These are phyloP conservation scores for Fusarium ambrosium DNA, from an alignment of 2,329 filamentous ascomycete genomes.

Conservation along the genomic window DNA sequence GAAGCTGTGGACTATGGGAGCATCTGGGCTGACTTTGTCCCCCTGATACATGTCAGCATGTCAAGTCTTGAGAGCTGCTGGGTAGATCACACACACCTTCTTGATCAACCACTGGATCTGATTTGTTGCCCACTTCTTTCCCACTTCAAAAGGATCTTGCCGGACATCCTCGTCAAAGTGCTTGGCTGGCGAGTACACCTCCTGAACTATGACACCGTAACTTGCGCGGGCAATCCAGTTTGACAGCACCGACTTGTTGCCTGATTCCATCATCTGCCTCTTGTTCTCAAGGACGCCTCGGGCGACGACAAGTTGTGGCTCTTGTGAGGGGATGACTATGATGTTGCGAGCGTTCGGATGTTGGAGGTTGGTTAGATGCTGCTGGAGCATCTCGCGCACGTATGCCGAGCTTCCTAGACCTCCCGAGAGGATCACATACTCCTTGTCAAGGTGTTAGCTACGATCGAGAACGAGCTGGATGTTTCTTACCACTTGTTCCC, in stretches of 20 bases:
- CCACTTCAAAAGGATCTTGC: slow-evolving; percentile 29
- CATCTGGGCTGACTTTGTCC: slow-evolving; percentile 54
- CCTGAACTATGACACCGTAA: slow-evolving; percentile 39
- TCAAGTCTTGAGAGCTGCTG: no score
- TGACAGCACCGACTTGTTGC: slow-evolving; percentile 25
- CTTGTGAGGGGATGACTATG: slow-evolving; percentile 31
- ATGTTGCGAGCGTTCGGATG: slow-evolving; percentile 49
- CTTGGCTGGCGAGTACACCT: slow-evolving; percentile 30
- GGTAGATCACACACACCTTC: slow-evolving; percentile 19
- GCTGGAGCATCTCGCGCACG: slow-evolving; percentile 58
- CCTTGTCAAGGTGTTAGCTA: slow-evolving; percentile 43
- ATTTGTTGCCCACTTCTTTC: slow-evolving; percentile 37
- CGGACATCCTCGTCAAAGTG: slow-evolving; percentile 40
- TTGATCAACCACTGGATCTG: slow-evolving; percentile 44
- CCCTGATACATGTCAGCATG: slow-evolving; percentile 48
- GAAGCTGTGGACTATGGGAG: slow-evolving; percentile 50
- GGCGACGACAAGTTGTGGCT: slow-evolving; percentile 32
- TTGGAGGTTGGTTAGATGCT: slow-evolving; percentile 50
- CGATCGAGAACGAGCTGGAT: neutral
- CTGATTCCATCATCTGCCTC: slow-evolving; percentile 25
- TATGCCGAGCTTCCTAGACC: slow-evolving; percentile 62
- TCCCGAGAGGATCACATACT: slow-evolving; percentile 60
- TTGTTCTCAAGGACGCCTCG: slow-evolving; percentile 36
- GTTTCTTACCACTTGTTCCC: slow-evolving; percentile 53
- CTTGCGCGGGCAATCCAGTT: slow-evolving; percentile 42